Conservation (phyloP, 768 basidiomycete species). For the Serendipita indica region DNA sequence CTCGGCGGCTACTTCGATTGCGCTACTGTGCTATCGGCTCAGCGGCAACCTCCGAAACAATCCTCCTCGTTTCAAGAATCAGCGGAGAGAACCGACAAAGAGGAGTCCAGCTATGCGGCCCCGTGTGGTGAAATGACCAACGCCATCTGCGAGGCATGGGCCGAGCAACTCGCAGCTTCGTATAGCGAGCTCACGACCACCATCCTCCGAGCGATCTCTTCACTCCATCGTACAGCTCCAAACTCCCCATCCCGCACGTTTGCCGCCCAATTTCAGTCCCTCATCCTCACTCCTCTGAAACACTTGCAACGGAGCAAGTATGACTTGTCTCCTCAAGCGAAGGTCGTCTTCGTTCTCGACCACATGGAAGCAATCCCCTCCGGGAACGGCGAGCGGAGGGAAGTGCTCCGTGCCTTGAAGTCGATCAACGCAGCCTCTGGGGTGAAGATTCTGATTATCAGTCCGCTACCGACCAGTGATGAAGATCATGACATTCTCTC, state of each 20-base stretch:
- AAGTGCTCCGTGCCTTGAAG: not conserved
- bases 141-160: slow-evolving; percentile 2
- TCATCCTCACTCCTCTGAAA: not conserved
- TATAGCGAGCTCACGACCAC: not conserved
- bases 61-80: not conserved
- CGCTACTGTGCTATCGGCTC: not conserved
- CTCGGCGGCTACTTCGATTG: not conserved
- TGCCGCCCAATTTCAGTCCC: not conserved
- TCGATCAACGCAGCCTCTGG: not conserved
- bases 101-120: not conserved
- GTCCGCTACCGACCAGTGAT: not conserved
- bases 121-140: not conserved
- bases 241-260: not conserved
- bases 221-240: not conserved
- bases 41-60: not conserved
- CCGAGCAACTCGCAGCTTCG: not conserved
- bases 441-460: not conserved
- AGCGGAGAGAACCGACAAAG: not conserved
- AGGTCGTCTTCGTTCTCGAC: not conserved
- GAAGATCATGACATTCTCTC: not conserved
- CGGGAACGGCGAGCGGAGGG: not conserved
- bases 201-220: not conserved
- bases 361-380: not conserved
- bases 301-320: not conserved
- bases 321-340: not conserved